phyloP scores from a whole-genome alignment of 2,329 filamentous ascomycete species.

The Madurella fahalii region DNA sequence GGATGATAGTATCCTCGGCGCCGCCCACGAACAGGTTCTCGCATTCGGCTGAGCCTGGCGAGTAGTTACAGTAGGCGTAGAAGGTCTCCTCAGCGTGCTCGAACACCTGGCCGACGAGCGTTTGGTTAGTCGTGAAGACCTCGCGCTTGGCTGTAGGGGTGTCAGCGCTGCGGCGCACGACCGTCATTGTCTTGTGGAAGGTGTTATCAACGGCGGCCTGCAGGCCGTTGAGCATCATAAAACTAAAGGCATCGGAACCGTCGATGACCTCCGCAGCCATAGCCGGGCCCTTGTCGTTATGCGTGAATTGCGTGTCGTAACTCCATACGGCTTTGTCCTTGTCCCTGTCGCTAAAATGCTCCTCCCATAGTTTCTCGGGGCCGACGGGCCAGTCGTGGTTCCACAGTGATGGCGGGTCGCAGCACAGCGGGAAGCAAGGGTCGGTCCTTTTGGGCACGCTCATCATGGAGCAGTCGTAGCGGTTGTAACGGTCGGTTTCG shows the following conservation, averaged over 20 bases:
- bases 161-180: no score
- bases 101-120: slow-evolving; percentile 27
- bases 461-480: no score
- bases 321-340: slow-evolving; percentile 20
- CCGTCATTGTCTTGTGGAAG: slow-evolving; percentile 20
- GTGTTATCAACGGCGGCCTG: slow-evolving; percentile 27
- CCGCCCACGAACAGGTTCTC: slow-evolving; percentile 19
- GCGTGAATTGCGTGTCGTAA: slow-evolving; percentile 16
- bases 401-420: not conserved
- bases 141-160: slow-evolving; percentile 21
- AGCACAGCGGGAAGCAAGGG: no score
- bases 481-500: no score
- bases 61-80: slow-evolving; percentile 26
- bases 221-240: slow-evolving; percentile 31
- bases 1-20: slow-evolving; percentile 27
- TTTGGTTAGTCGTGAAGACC: slow-evolving; percentile 28
- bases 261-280: slow-evolving; percentile 19
- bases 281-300: slow-evolving; percentile 14
- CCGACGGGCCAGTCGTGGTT: slow-evolving; percentile 28
- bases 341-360: no score
- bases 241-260: slow-evolving; percentile 30
- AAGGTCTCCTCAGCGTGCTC: slow-evolving; percentile 27
- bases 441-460: no score
- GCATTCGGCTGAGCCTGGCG: slow-evolving; percentile 22
- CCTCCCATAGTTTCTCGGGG: slow-evolving; percentile 25